phyloP scores from a whole-genome alignment of 2,329 filamentous ascomycete genomes.

The Alternaria rosae region DNA sequence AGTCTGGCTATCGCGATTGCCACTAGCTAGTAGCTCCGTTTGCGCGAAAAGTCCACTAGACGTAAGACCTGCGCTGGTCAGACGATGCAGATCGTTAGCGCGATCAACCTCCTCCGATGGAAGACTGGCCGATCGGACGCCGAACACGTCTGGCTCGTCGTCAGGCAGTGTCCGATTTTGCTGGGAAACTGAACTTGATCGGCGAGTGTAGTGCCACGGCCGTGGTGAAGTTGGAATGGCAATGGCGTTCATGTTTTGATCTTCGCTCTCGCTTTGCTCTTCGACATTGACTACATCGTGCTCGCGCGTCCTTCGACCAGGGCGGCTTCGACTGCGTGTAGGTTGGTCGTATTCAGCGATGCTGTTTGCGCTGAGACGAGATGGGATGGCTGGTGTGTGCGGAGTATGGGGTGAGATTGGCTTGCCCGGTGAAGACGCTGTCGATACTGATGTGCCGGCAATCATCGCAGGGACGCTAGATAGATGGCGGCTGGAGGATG shows the following conservation, averaged over 20 bases:
- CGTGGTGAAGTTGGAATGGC: slow-evolving; percentile 77
- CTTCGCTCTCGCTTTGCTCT: slow-evolving; percentile 39
- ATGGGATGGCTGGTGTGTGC: slow-evolving; percentile 92
- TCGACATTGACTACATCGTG: slow-evolving; percentile 35
- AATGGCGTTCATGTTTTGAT: slow-evolving; percentile 69
- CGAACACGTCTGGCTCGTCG: slow-evolving; percentile 65
- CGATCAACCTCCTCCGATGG: slow-evolving; percentile 66
- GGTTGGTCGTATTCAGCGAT: slow-evolving; percentile 71
- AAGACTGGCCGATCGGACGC: slow-evolving; percentile 71
- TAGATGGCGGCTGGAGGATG: slow-evolving; percentile 77
- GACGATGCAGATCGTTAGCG: slow-evolving; percentile 37
- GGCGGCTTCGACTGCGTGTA: slow-evolving; percentile 39
- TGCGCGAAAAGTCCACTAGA: slow-evolving; percentile 68
- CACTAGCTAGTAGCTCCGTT: slow-evolving; percentile 40
- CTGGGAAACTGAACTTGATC: slow-evolving; percentile 75
- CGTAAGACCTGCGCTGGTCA: slow-evolving; percentile 61
- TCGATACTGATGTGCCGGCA: slow-evolving; percentile 75
- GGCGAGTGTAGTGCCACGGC: slow-evolving; percentile 57
- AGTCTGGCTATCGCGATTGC: slow-evolving; percentile 32
- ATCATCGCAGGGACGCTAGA: slow-evolving; percentile 68
- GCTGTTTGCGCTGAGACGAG: slow-evolving; percentile 89
- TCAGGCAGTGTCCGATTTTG: slow-evolving; percentile 70
- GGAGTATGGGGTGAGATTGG: slow-evolving; percentile 89
- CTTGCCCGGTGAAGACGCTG: slow-evolving; percentile 86
- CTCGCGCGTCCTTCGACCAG: slow-evolving; percentile 44